Evolutionary conservation across 1,139 yeast species (phyloP).

Genomic region (Blastobotrys proliferans): DNA sequence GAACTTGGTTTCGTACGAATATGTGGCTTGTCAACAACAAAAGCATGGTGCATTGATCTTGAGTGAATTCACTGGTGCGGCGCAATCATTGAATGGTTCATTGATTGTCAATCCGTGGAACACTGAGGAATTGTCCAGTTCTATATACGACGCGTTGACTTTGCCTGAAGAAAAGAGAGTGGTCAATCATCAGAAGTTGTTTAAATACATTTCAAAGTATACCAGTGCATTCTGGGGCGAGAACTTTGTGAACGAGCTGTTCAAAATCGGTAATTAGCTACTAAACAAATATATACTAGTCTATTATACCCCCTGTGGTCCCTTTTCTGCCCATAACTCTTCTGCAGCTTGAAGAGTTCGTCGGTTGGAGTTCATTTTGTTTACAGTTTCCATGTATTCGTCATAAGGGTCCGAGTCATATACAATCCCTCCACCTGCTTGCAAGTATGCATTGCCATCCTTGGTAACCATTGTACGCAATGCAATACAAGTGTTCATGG

Average conservation of each 20-base stretch:
- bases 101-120: conserved; percentile 97
- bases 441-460: conserved; percentile 84
- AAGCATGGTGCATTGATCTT: conserved; percentile 81
- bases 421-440: conserved; percentile 98
- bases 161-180: conserved; percentile 74
- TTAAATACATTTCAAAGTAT: conserved; percentile 82
- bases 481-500: conserved; percentile 98
- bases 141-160: conserved; percentile 83
- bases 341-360: conserved; percentile 89
- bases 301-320: neutral
- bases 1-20: conserved; percentile 95
- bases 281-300: too few relatives aligned
- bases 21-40: conserved; percentile 90
- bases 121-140: conserved; percentile 84
- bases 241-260: conserved; percentile 82
- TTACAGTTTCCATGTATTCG: conserved; percentile 93
- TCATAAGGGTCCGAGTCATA: conserved; percentile 92
- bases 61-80: conserved; percentile 98
- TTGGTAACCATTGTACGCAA: conserved; percentile 93
- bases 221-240: conserved; percentile 98
- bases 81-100: conserved; percentile 92
- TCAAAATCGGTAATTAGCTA: conserved; percentile 19
- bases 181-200: conserved; percentile 75
- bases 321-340: conserved; percentile 50
- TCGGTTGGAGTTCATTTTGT: conserved; percentile 93